Evolutionary conservation across 352 stramenopile species (phyloP).

Genomic region (Globisporangium irregulare): DNA sequence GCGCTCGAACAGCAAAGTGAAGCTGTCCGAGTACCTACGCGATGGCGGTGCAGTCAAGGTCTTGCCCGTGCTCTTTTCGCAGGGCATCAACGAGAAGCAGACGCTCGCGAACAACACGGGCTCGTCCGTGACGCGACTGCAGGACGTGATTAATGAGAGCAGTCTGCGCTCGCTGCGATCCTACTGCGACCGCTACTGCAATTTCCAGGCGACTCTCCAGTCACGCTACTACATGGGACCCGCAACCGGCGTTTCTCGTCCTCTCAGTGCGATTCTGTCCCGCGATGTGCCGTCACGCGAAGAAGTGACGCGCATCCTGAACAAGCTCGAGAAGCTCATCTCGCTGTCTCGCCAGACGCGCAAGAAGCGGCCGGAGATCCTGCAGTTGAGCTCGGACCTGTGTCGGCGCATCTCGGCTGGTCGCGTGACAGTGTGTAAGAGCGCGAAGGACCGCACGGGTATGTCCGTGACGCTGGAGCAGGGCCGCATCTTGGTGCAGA

Average conservation of each 20-base stretch:
- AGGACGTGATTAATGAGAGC: slow-evolving; percentile 81
- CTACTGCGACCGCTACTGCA: slow-evolving; percentile 80
- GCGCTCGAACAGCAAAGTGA: slow-evolving; percentile 61
- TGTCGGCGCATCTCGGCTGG: slow-evolving; percentile 83
- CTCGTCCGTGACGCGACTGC: slow-evolving; percentile 67
- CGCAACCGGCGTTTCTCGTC: not conserved
- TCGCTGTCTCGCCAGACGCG: slow-evolving; percentile 59
- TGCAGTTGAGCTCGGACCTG: slow-evolving; percentile 82
- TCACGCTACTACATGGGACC: slow-evolving; percentile 26
- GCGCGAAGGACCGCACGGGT: slow-evolving; percentile 96
- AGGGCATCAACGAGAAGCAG: slow-evolving; percentile 94
- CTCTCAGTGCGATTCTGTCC: not conserved
- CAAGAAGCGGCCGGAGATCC: slow-evolving; percentile 83
- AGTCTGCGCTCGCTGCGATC: slow-evolving; percentile 61
- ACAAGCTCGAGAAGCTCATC: slow-evolving; percentile 71
- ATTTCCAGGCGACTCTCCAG: slow-evolving; percentile 52
- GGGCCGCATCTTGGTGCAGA: slow-evolving; percentile 79
- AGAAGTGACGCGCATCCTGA: slow-evolving; percentile 49
- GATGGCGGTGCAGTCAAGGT: slow-evolving; percentile 66
- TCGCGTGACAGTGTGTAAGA: slow-evolving; percentile 96
- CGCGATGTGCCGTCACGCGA: slow-evolving; percentile 36
- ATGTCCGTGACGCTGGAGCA: slow-evolving; percentile 98
- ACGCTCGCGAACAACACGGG: slow-evolving; percentile 89
- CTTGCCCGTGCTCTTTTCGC: slow-evolving; percentile 74
- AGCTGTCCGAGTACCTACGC: slow-evolving; percentile 52